These are phyloP conservation scores for Mitragyna speciosa DNA, from an alignment of 257 asterid species.

Conservation along the genomic window DNA sequence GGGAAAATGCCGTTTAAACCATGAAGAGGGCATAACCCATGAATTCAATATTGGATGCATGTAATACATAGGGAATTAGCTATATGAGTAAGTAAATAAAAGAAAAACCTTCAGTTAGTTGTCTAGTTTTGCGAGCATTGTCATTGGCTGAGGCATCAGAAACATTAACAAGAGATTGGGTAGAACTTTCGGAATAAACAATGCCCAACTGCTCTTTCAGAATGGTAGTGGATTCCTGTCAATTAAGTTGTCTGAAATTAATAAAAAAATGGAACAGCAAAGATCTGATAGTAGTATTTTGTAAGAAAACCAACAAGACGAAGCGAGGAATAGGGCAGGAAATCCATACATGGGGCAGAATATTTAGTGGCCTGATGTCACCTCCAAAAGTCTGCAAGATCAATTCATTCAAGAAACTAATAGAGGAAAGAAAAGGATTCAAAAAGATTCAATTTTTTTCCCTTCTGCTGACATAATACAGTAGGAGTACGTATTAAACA, in stretches of 20 bases:
- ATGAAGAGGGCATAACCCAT: neutral
- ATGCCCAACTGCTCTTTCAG: slow-evolving; percentile 65
- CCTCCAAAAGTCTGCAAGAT: slow-evolving; percentile 68
- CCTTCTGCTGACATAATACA: no score
- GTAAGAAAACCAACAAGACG: neutral
- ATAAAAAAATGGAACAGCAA: slow-evolving; percentile 25
- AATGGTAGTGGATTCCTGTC: slow-evolving; percentile 58
- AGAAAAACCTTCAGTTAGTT: slow-evolving; percentile 71
- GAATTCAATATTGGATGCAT: no score
- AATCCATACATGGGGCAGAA: slow-evolving; percentile 65
- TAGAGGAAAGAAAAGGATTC: no score
- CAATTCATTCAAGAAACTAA: slow-evolving; percentile 20
- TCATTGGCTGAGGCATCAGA: slow-evolving; percentile 41
- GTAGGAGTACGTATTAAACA: no score
- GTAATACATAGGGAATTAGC: neutral
- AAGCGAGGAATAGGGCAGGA: no score
- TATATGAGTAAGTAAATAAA: neutral
- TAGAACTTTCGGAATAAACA: slow-evolving; percentile 52
- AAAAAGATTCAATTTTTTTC: no score
- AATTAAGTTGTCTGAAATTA: slow-evolving; percentile 9
- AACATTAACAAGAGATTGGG: slow-evolving; percentile 33
- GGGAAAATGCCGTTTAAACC: neutral
- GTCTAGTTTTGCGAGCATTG: slow-evolving; percentile 59
- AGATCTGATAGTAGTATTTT: slow-evolving; percentile 25
- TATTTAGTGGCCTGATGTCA: slow-evolving; percentile 68